These are phyloP conservation scores for Pelargonium nanum DNA, from an alignment of 345 rosid species.

Conservation along the genomic window DNA sequence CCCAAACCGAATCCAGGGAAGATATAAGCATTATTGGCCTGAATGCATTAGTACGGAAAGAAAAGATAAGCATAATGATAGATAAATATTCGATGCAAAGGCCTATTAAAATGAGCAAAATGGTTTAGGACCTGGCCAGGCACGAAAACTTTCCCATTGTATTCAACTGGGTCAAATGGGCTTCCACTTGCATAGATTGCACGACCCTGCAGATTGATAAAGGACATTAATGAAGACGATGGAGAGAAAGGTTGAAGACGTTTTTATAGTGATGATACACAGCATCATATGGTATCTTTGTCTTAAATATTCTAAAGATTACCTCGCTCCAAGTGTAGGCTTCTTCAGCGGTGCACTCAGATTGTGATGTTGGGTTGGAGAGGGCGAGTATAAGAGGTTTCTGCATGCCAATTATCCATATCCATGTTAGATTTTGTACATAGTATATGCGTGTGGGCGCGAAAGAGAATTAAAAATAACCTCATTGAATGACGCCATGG, in stretches of 20 bases:
- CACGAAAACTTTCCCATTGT: constrained; percentile 44
- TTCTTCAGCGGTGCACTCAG: constrained; percentile 95
- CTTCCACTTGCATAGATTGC: constrained; percentile 97
- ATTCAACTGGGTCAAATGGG: constrained; percentile 79
- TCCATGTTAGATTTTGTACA: constrained; percentile 3
- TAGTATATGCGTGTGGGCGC: not conserved
- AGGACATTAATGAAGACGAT: not conserved
- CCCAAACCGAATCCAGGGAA: constrained; percentile 96
- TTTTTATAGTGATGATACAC: too few relatives aligned
- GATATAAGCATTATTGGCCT: constrained; percentile 95
- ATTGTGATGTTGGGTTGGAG: constrained; percentile 92
- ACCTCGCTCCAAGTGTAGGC: constrained; percentile 92
- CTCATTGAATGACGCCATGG: constrained; percentile 76
- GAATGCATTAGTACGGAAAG: constrained; percentile 9
- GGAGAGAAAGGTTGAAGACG: not conserved
- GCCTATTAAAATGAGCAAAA: constrained; percentile 2
- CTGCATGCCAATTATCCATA: constrained; percentile 30
- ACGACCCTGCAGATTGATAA: constrained; percentile 49
- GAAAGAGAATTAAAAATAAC: constrained; percentile 25
- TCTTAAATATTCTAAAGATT: not conserved
- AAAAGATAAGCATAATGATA: constrained; percentile 1
- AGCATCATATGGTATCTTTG: not conserved
- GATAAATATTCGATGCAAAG: not conserved
- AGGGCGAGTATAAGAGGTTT: constrained; percentile 89
- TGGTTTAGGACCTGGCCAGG: constrained; percentile 69